Evolutionary conservation across 2,329 filamentous ascomycete species (phyloP), one percentile per base, ranked within the genome.

Genomic region (Emergomyces africanus): DNA sequence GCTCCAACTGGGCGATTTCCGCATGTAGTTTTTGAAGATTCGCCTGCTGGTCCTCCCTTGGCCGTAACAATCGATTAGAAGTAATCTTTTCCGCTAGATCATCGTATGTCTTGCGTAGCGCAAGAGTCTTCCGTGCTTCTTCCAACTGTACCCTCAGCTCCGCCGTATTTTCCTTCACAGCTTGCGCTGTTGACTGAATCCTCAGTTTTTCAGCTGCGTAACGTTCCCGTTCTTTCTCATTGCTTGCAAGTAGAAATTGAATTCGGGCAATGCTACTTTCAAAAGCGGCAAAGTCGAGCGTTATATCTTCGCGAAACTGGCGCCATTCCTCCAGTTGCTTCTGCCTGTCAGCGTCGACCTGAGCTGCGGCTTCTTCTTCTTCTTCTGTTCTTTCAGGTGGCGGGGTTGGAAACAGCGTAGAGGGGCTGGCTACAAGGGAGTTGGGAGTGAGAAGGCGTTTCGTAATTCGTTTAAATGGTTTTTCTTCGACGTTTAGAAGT

Each of bases 401-500:
- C 54, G 87, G 86, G 2, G 86, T 87, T 20, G 81, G 80, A 5
- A 83, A 78, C 41, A 81, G 78, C 41, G 82, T 79, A 49, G 77
- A 79, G 51, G 78, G 78, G 58, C 73, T 75, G 61, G 79, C 76
- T 20, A 87, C 78, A 35, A 89, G 79, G 23, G 86, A 83, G 58
- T 84, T 83, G 18, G 87, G 82, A 25, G 82, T 80, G 5, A 89
- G 79, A 9, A 97, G 82, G 37, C 88, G 86, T 74, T 90, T 90
- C 25, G 88, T 89, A 61, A 96, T 84, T 61, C 91, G 87, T 72
- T 89, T 89, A 77, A 95, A 96, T 0, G 90, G 90, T 60, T 90
- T 90, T 70, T 95, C 89, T 77, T 97, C 92, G 62, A 96, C 87
- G 63, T 89, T 88, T 42, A 96, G 82, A 3, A 96, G 86, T 48